Evolutionary conservation across 1,284 basidiomycete genomes (phyloP).

Genomic region (Trichosporon ovoides): DNA sequence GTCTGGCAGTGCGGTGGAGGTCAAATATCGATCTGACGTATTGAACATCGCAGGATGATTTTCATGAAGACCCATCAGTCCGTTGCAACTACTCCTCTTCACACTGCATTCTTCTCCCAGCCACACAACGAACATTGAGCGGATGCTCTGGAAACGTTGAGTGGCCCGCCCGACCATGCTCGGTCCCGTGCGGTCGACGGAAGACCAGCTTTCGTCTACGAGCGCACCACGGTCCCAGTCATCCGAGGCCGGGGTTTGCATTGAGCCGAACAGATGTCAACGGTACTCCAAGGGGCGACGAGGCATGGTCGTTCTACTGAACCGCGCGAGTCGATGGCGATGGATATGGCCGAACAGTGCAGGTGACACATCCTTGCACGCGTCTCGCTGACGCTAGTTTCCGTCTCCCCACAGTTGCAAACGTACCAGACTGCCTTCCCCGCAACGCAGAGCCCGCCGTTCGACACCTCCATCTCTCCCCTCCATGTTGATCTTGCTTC

Average conservation of each 20-base stretch:
- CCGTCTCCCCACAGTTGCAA: background rate
- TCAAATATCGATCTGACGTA: too few species aligned
- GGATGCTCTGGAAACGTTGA: background rate
- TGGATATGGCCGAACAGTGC: constrained; percentile 6
- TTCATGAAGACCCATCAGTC: too few species aligned
- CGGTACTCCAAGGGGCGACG: constrained; percentile 6
- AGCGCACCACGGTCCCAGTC: too few species aligned
- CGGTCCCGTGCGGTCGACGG: background rate
- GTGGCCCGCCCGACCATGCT: background rate
- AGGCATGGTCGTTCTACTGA: background rate
- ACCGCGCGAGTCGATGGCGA: constrained; percentile 10
- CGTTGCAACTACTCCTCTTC: background rate
- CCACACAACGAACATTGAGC: background rate
- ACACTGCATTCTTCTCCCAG: background rate
- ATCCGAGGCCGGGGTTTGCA: too few species aligned
- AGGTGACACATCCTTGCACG: background rate
- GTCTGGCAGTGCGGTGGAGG: too few species aligned
- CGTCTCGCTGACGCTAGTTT: background rate
- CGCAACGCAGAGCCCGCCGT: background rate
- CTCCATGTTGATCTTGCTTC: constrained; percentile 15
- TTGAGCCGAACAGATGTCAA: background rate
- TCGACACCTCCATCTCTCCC: background rate
- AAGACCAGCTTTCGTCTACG: too few species aligned
- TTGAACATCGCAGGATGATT: too few species aligned
- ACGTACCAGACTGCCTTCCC: background rate